Evolutionary conservation across 2,329 filamentous ascomycete genomes (phyloP).

Genomic region (Cyclaneusma minus): DNA sequence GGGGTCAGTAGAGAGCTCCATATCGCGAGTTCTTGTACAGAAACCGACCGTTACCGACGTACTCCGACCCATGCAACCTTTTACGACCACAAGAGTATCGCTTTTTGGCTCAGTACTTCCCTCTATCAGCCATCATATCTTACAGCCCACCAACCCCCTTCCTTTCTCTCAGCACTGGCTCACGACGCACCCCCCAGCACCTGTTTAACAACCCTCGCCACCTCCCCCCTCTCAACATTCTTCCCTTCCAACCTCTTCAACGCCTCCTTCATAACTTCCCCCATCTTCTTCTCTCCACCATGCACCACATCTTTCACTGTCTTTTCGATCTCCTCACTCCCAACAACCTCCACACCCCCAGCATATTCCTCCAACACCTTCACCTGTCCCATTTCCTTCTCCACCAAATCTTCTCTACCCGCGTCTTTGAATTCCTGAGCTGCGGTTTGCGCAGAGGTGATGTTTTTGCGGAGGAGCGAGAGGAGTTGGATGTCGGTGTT

Average conservation of each 20-base stretch:
- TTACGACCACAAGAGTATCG: too few species aligned
- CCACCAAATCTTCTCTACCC: constrained; percentile 50
- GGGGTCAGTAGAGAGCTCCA: too few species aligned
- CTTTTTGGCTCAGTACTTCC: too few species aligned
- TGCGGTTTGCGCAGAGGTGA: constrained; percentile 40
- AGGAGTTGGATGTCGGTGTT: constrained; percentile 55
- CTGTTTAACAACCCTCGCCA: constrained; percentile 47
- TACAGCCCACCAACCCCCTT: too few species aligned
- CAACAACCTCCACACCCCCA: constrained; percentile 37
- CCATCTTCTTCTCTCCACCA: constrained; percentile 30
- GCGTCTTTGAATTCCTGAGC: constrained; percentile 47
- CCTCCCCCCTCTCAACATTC: constrained; percentile 43
- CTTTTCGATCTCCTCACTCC: constrained; percentile 39
- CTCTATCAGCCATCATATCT: too few species aligned
- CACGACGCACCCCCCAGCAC: too few species aligned
- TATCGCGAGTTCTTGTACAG: too few species aligned
- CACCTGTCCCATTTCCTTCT: constrained; percentile 54
- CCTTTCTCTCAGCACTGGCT: too few species aligned
- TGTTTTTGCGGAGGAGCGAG: constrained; percentile 48
- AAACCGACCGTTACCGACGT: too few species aligned
- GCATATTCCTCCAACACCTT: constrained; percentile 51
- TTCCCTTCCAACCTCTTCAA: constrained; percentile 43
- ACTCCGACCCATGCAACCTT: too few species aligned
- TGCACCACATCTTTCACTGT: constrained; percentile 36
- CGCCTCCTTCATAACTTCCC: constrained; percentile 45